Base-by-base conservation (phyloP, 768 basidiomycete genomes). In the Suillus cothurnatus region DNA sequence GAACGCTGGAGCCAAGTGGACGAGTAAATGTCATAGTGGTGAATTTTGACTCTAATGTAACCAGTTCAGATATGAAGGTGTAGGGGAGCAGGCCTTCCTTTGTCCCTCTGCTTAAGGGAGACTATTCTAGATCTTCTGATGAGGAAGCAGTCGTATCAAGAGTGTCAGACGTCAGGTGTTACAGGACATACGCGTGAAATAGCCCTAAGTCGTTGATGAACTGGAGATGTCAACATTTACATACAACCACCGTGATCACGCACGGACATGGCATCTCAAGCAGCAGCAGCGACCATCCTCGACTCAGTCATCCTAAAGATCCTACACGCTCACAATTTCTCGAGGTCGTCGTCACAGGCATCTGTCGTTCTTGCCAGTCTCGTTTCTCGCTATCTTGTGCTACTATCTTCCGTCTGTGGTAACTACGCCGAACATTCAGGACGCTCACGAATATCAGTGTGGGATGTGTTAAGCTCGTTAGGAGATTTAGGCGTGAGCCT, bases 391-490 rank as follows among this genome's bases (percentile, higher is more conserved):
- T 94, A 94, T 75, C 79, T 94, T 64, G 69, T 84, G 12, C 80
- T 93, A 31, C 80, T 93, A 23, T 79, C 90, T 1, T 79, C 85
- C 1, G 86, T 91, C 8, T 89, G 88, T 71, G 88, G 88, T 26
- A 86, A 85, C 71, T 91, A 91, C 71, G 88, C 92, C 1, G 84
- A 90, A 64, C 90, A 92, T 70, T 84, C 91, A 1, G 92, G 91
- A n/a, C 78, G 93, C 57, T 81, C 82, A 2, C 78, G 77, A 28
- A 73, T 92, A 23, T 84, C 84, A 19, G 77, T 83, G 0, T 78
- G 81, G 62, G 93, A 95, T 75, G 86, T 87, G 7, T 70, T 88
- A 3, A 80, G 80, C 15, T 91, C 89, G 12, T 79, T 95, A 34
- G 86, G 86, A n/a, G 92, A 94, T 62, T 80, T 94, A 19, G 93